Percentiles rank a stretch among this genome's conserved stretches.
Conservation (phyloP, 352 stramenopile genomes). For the Albugo candida region DNA sequence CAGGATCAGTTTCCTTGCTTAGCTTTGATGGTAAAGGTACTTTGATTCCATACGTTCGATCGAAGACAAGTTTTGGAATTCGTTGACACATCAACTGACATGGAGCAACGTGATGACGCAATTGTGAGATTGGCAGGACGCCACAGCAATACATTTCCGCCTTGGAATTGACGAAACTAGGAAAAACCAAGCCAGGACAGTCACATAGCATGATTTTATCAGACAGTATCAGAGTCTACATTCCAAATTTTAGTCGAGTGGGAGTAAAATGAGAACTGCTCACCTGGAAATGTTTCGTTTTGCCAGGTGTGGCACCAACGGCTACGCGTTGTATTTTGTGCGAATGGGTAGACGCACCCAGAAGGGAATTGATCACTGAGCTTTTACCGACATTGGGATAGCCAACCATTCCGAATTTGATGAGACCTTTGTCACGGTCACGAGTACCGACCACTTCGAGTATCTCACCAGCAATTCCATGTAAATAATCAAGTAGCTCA, state of each 20-base stretch:
- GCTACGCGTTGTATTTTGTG: slow-evolving; percentile 92
- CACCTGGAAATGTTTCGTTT: slow-evolving; percentile 99
- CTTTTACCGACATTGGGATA: slow-evolving; percentile 99
- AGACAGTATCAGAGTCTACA: slow-evolving; percentile 89
- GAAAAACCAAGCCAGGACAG: slow-evolving; percentile 99
- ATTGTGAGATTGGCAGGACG: slow-evolving; percentile 96
- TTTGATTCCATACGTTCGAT: slow-evolving; percentile 93
- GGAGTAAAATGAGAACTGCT: neutral
- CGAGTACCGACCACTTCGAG: slow-evolving; percentile 32
- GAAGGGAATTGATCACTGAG: slow-evolving; percentile 97
- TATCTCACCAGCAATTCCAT: slow-evolving; percentile 28
- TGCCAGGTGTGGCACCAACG: slow-evolving; percentile 95
- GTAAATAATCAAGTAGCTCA: slow-evolving; percentile 59
- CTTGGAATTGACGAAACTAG: slow-evolving; percentile 96
- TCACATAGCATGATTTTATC: slow-evolving; percentile 98
- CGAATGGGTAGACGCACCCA: slow-evolving; percentile 88
- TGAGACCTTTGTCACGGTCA: slow-evolving; percentile 63
- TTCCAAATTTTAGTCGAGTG: neutral
- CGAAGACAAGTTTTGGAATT: slow-evolving; percentile 90
- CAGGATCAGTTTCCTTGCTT: slow-evolving; percentile 46
- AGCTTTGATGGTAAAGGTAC: slow-evolving; percentile 40
- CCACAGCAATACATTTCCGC: slow-evolving; percentile 98
- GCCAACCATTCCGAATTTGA: slow-evolving; percentile 96
- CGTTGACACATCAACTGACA: slow-evolving; percentile 88
- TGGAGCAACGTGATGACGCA: slow-evolving; percentile 89